Percentiles rank a stretch among this genome's conserved stretches.
These are phyloP conservation scores for Gryganskiella cystojenkinii DNA, from an alignment of 192 early-diverging fungal genomes.

Conservation along the genomic window DNA sequence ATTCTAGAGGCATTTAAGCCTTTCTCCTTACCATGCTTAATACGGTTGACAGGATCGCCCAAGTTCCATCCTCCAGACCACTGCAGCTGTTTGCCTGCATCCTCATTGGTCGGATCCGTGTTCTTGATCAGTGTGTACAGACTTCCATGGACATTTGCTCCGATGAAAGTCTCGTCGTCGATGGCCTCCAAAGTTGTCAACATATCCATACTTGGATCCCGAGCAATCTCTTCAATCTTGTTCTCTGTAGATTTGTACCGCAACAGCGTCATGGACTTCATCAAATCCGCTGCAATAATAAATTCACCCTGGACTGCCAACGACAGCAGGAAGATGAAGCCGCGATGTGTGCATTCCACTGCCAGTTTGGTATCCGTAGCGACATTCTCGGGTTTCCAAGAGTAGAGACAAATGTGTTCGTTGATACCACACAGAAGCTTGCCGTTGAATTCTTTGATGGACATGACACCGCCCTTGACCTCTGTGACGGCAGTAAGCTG, in stretches of 20 bases:
- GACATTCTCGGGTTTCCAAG: conserved; percentile 29
- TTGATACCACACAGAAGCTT: conserved; percentile 77
- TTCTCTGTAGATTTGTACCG: conserved; percentile 54
- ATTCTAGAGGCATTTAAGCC: too few species aligned
- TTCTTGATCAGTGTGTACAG: conserved; percentile 67
- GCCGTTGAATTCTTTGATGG: conserved; percentile 66
- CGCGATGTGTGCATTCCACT: conserved; percentile 42
- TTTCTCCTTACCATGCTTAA: conserved; percentile 71
- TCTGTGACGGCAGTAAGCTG: conserved; percentile 58
- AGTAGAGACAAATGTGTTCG: conserved; percentile 52
- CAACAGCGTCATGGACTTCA: conserved; percentile 80
- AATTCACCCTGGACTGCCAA: conserved; percentile 73
- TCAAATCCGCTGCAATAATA: conserved; percentile 85
- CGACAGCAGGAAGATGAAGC: conserved; percentile 62
- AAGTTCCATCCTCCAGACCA: conserved; percentile 78
- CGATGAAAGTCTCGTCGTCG: conserved; percentile 70
- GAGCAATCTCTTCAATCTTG: conserved; percentile 64
- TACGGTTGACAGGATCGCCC: conserved; percentile 84
- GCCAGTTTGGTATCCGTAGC: conserved; percentile 14
- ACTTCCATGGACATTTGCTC: conserved; percentile 67
- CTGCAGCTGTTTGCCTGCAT: conserved; percentile 63
- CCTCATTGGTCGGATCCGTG: conserved; percentile 61
- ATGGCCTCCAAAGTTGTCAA: conserved; percentile 70
- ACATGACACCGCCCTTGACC: conserved; percentile 76
- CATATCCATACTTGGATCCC: conserved; percentile 72